These are phyloP conservation scores for Dysphania ambrosioides DNA, from an alignment of 148 eudicot genomes.

Conservation along the genomic window DNA sequence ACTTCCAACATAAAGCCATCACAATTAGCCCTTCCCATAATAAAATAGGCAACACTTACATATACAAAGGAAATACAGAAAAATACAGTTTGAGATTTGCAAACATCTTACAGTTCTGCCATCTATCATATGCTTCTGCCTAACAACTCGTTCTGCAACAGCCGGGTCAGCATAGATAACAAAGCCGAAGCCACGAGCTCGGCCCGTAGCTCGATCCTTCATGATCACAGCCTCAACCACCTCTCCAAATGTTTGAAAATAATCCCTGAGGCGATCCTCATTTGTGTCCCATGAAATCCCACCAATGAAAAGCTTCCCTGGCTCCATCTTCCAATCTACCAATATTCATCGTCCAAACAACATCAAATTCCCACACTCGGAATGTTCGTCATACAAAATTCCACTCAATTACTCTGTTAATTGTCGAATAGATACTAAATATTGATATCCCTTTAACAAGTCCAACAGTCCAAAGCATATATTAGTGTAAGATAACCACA, in stretches of 20 bases:
- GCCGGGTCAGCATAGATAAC: conserved; percentile 79
- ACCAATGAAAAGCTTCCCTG: conserved; percentile 92
- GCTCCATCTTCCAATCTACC: conserved; percentile 71
- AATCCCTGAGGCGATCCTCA: conserved; percentile 85
- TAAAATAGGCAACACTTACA: conserved; percentile 4
- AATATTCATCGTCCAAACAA: conserved; percentile 12
- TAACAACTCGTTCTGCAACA: conserved; percentile 87
- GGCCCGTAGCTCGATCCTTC: conserved; percentile 95
- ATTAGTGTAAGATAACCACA: neutral
- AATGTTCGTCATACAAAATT: too few species aligned
- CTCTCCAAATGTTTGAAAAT: conserved; percentile 79
- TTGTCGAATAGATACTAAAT: too few species aligned
- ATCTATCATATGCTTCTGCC: conserved; percentile 81
- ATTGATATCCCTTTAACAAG: too few species aligned
- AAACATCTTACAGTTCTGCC: conserved; percentile 76
- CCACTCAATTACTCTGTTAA: neutral
- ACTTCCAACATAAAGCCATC: neutral
- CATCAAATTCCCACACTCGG: neutral
- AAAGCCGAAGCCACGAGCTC: conserved; percentile 99
- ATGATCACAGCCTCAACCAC: conserved; percentile 95
- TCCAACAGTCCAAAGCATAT: neutral
- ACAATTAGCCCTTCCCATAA: neutral
- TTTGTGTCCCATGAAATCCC: conserved; percentile 99
- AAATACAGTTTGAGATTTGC: neutral
- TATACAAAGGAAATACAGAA: neutral